Base-by-base conservation (phyloP, 768 basidiomycete genomes). In the Piloderma croceum region DNA sequence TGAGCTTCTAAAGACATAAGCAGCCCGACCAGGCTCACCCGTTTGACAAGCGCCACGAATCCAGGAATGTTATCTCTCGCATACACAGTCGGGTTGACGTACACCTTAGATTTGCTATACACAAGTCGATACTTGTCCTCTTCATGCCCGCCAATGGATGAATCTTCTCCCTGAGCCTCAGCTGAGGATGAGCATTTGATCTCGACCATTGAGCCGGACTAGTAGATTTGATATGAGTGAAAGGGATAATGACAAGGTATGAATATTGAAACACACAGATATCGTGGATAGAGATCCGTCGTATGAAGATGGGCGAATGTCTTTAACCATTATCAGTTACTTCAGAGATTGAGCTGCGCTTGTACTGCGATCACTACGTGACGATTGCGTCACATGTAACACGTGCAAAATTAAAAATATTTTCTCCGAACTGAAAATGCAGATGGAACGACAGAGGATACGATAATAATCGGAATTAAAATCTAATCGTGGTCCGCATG, bases 61-160 rank as follows among this genome's bases (percentile, higher is more conserved):
- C 96, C 96, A 3, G 90, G 80, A 24, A 97, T 88, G 60, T 97
- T 94, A 62, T 98, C 96, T 53, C 85, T 74, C 2, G 85, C 73
- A 59, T 91, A 93, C 3, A 85, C 80, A 3, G 92, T 94, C 0
- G 96, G 96, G 51, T 97, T 90, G 32, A 99, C 81, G 57, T 94
- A 92, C 33, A 97, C 94, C 60, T 92, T 93, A 31, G 85, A 89
- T 59, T 94, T 96, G 61, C 81, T 84, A 52, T 90, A 96, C 11
- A 97, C 59, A 35, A 97, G 70, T 33, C 86, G 71, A 57, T 79
- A 77, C 59, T 76, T 80, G 51, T 79, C 79, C 49, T 83, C 80
- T 41, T 75, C 70, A 0, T 41, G 34, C 19, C 23, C 12, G 50
- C 40, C 44, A 35, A 25, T 29, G 29, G 34, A 21, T 31, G 17